Conservation (phyloP, 768 basidiomycete genomes). For the Suillus luteus region DNA sequence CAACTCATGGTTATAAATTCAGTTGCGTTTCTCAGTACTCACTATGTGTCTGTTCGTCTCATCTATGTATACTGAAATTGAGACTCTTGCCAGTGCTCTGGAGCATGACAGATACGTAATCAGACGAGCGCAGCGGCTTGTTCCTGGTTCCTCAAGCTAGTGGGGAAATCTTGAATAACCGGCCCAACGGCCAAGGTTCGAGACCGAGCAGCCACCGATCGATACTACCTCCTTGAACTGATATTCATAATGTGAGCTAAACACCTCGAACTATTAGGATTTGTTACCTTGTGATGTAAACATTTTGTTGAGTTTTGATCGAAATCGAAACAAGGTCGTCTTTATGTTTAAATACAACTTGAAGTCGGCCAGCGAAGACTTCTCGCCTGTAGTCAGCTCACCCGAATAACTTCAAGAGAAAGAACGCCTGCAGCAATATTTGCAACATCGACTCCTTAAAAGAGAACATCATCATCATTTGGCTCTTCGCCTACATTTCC, state of each 20-base stretch:
- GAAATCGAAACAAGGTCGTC: not conserved
- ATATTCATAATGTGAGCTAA: not conserved
- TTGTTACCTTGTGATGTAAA: too few relatives aligned
- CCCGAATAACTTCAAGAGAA: not conserved
- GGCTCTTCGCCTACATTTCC: not conserved
- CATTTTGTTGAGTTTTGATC: not conserved
- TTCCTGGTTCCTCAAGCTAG: not conserved
- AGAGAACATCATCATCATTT: not conserved
- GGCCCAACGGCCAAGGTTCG: not conserved
- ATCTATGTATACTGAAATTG: not conserved
- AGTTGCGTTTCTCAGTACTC: not conserved
- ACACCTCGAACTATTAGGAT: not conserved
- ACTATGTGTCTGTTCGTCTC: not conserved
- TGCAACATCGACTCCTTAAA: not conserved
- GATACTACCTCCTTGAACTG: not conserved
- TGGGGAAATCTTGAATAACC: not conserved
- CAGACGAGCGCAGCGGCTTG: not conserved
- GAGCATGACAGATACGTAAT: not conserved
- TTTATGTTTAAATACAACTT: not conserved
- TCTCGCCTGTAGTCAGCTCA: not conserved
- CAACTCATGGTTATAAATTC: not conserved
- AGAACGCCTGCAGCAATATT: not conserved
- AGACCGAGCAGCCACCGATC: not conserved
- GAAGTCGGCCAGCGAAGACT: not conserved
- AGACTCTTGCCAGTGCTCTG: not conserved